These are phyloP conservation scores for Colletotrichum sp. DNA, from an alignment of 2,329 filamentous ascomycete species.

Conservation along the genomic window DNA sequence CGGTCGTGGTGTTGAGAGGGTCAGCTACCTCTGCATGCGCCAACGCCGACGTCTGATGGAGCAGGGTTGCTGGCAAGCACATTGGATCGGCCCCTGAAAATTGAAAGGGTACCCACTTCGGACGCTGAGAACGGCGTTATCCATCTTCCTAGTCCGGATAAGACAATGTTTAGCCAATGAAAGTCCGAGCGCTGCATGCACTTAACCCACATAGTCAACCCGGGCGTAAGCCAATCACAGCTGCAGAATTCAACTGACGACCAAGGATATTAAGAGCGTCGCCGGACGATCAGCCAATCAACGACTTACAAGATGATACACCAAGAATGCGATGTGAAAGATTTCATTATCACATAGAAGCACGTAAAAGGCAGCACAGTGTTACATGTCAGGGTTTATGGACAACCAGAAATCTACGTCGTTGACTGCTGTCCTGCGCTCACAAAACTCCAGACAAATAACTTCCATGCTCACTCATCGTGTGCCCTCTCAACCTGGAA, in stretches of 20 bases:
- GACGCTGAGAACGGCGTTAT: background rate
- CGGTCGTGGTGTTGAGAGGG: conserved; percentile 2
- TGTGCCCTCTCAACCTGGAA: background rate
- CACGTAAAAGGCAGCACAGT: background rate
- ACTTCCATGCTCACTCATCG: background rate
- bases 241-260: background rate
- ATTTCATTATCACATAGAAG: background rate
- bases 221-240: background rate
- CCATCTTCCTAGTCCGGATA: background rate
- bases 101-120: background rate
- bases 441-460: background rate
- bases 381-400: background rate
- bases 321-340: background rate
- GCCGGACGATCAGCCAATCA: background rate
- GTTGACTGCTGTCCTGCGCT: background rate
- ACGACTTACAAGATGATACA: background rate
- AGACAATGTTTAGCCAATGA: background rate
- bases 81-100: conserved; percentile 1
- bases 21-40: background rate
- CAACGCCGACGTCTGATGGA: conserved; percentile 12
- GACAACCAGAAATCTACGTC: background rate
- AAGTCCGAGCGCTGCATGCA: background rate
- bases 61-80: conserved; percentile 6
- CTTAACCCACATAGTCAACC: background rate
- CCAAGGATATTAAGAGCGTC: background rate